A percentile compares a stretch with the other conserved stretches of the same genome.
These are phyloP conservation scores for Ophiostoma montium DNA, from an alignment of 2,329 filamentous ascomycete genomes.

Conservation along the genomic window DNA sequence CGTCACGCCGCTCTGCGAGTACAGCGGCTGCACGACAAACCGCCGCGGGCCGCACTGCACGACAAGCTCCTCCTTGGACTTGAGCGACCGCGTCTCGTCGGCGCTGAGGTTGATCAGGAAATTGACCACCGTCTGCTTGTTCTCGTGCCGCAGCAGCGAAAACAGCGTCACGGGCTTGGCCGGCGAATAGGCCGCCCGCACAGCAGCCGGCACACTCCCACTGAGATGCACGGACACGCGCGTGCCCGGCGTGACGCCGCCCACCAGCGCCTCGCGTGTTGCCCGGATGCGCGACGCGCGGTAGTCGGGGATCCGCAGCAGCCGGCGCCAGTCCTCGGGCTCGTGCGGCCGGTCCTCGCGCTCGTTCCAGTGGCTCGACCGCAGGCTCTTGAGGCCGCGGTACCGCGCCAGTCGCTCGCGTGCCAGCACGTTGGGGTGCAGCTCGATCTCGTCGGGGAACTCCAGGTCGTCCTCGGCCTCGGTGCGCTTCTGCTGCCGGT, in stretches of 20 bases:
- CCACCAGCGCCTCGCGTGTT: constrained; percentile 71
- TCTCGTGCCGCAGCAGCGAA: constrained; percentile 82
- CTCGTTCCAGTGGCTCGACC: constrained; percentile 77
- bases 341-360: constrained; percentile 77
- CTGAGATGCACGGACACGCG: constrained; percentile 64
- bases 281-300: constrained; percentile 64
- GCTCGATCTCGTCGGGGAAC: constrained; percentile 93
- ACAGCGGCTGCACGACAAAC: constrained; percentile 77
- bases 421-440: constrained; percentile 75
- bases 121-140: constrained; percentile 84
- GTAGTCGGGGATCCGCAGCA: constrained; percentile 84
- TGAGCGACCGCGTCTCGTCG: constrained; percentile 61
- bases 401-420: constrained; percentile 76
- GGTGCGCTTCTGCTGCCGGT: constrained; percentile 60
- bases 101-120: constrained; percentile 77
- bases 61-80: constrained; percentile 83
- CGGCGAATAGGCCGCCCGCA: constrained; percentile 34
- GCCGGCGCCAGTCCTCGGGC: constrained; percentile 75
- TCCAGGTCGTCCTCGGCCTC: constrained; percentile 89
- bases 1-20: constrained; percentile 77
- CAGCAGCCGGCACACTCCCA: constrained; percentile 19
- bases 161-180: constrained; percentile 58
- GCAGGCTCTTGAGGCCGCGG: constrained; percentile 80
- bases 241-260: constrained; percentile 72
- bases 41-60: constrained; percentile 82